Conservation (phyloP, 495 filamentous ascomycete genomes). For the Schizothecium vesticola region DNA sequence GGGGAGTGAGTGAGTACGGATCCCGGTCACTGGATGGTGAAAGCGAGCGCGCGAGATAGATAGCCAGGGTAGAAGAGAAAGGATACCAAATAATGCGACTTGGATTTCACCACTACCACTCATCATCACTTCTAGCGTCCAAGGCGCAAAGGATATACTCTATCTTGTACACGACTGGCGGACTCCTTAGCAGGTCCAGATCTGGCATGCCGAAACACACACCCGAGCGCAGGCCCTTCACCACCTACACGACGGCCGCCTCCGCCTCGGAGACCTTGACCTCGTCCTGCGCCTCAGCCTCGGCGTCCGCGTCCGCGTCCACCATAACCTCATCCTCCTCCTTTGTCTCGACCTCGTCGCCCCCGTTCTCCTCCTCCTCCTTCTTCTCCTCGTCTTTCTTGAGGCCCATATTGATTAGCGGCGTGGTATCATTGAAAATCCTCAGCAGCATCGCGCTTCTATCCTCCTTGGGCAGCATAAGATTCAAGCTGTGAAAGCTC, state of each 20-base stretch:
- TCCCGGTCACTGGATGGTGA: no score
- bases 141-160: not conserved
- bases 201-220: not conserved
- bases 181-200: not conserved
- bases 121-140: not conserved
- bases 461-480: conserved; percentile 97
- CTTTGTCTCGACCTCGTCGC: conserved; percentile 7
- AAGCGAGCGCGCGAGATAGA: no score
- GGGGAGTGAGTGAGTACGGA: not conserved
- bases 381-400: conserved; percentile 38
- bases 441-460: conserved; percentile 85
- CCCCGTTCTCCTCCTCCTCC: conserved; percentile 22
- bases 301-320: conserved; percentile 6
- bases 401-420: conserved; percentile 55
- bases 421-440: conserved; percentile 79
- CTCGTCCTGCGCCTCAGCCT: conserved; percentile 4
- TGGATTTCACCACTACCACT: not conserved
- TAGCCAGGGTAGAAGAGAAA: not conserved
- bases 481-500: conserved; percentile 76
- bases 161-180: not conserved
- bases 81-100: not conserved
- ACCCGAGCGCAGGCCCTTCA: not conserved
- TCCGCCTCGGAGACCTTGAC: not conserved
- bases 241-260: not conserved
- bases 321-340: conserved; percentile 8